A percentile compares a stretch with the other conserved stretches of the same genome.
phyloP scores from a whole-genome alignment of 345 rosid genomes.

The Lepidium sativum region DNA sequence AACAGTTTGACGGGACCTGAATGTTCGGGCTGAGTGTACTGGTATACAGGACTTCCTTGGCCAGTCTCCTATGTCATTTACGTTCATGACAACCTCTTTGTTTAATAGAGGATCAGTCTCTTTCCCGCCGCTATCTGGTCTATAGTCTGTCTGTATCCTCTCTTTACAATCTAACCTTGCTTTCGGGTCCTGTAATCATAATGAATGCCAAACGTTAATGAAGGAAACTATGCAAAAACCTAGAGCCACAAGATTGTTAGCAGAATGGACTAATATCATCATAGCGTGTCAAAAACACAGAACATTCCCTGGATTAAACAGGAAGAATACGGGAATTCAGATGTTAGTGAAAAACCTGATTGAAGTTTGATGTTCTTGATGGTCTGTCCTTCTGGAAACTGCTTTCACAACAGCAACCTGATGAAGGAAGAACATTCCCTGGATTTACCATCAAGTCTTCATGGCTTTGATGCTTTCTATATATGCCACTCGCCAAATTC shows the following conservation, averaged over 20 bases:
- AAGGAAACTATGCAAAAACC: not conserved
- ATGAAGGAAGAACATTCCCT: conserved; percentile 17
- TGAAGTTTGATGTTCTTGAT: conserved; percentile 24
- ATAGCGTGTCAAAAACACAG: not conserved
- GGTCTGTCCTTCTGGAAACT: conserved; percentile 25
- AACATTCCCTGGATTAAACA: no score
- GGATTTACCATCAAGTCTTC: conserved; percentile 10
- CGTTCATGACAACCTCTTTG: conserved; percentile 43
- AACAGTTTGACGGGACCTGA: conserved; percentile 41
- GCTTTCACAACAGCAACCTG: conserved; percentile 26
- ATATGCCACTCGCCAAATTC: conserved; percentile 34
- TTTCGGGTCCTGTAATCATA: conserved; percentile 41
- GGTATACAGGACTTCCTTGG: conserved; percentile 35
- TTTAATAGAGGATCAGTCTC: conserved; percentile 49
- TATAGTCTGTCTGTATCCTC: conserved; percentile 11
- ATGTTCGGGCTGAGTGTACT: conserved; percentile 17
- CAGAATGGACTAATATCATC: not conserved
- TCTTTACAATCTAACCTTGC: conserved; percentile 18
- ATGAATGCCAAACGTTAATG: not conserved
- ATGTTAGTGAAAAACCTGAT: conserved; percentile 41
- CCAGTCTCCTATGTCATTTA: conserved; percentile 33
- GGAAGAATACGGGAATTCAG: conserved; percentile 1
- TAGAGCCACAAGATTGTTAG: not conserved
- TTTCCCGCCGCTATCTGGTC: conserved; percentile 4
- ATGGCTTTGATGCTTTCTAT: conserved; percentile 25